Conservation (phyloP, 305 asterid species). For the Fraxinus sp. region DNA sequence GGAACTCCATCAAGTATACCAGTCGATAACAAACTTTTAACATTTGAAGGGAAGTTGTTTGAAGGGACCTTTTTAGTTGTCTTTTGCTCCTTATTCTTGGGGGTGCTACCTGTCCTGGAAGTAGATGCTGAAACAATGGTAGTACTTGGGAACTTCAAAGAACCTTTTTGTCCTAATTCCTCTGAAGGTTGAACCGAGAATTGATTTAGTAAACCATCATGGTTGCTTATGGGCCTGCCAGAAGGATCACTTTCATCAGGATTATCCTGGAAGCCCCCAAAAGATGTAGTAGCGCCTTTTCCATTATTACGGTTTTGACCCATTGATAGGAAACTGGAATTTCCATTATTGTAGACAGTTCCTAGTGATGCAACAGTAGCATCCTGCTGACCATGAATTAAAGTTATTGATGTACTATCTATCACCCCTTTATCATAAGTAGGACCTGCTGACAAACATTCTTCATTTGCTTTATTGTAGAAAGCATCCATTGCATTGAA, state of each 20-base stretch:
- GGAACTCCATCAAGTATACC: slow-evolving; percentile 83
- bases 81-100: slow-evolving; percentile 47
- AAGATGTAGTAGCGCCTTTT: slow-evolving; percentile 47
- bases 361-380: slow-evolving; percentile 31
- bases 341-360: slow-evolving; percentile 32
- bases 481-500: slow-evolving; percentile 34
- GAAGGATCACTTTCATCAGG: slow-evolving; percentile 38
- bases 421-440: slow-evolving; percentile 37
- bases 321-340: slow-evolving; percentile 39
- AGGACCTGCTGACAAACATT: slow-evolving; percentile 29
- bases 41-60: slow-evolving; percentile 71
- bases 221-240: slow-evolving; percentile 37
- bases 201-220: slow-evolving; percentile 38
- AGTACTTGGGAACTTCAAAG: slow-evolving; percentile 28
- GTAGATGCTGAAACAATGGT: slow-evolving; percentile 35
- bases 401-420: slow-evolving; percentile 9
- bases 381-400: slow-evolving; percentile 32
- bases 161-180: slow-evolving; percentile 28
- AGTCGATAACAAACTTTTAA: slow-evolving; percentile 65
- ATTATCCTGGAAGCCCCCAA: slow-evolving; percentile 46
- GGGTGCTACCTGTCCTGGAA: slow-evolving; percentile 31
- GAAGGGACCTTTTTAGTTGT: slow-evolving; percentile 39
- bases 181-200: slow-evolving; percentile 37
- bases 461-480: slow-evolving; percentile 34
- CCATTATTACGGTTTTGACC: slow-evolving; percentile 37